Percentiles rank a stretch among this genome's conserved stretches.
Conservation (phyloP, 148 eudicot genomes). For the Rhododendron molle region DNA sequence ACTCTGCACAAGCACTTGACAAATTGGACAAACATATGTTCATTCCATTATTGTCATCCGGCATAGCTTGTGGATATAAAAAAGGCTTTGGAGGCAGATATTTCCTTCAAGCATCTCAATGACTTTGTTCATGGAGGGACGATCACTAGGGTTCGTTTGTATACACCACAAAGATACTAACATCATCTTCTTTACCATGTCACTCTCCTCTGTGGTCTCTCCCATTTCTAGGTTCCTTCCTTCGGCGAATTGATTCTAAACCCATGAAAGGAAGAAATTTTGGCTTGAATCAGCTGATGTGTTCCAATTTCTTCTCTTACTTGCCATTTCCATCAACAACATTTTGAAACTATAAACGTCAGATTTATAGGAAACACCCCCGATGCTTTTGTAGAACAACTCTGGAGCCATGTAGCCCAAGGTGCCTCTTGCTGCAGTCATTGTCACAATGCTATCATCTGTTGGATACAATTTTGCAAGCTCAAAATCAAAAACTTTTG, state of each 20-base stretch:
- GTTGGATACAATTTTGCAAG: slow-evolving; percentile 15
- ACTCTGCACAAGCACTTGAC: neutral
- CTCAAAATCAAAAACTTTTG: slow-evolving; percentile 22
- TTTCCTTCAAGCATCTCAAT: slow-evolving; percentile 3
- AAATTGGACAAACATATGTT: neutral
- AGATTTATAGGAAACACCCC: slow-evolving; percentile 5
- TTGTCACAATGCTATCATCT: slow-evolving; percentile 13
- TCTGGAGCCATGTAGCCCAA: slow-evolving; percentile 10
- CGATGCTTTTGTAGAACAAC: neutral
- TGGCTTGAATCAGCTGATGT: neutral
- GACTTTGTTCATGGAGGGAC: slow-evolving; percentile 8
- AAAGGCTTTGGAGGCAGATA: slow-evolving; percentile 8
- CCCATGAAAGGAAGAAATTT: slow-evolving; percentile 6
- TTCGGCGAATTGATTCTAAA: neutral
- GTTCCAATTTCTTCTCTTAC: neutral
- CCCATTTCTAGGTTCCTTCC: neutral
- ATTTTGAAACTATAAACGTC: slow-evolving; percentile 5
- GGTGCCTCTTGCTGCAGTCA: slow-evolving; percentile 16
- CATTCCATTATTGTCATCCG: neutral
- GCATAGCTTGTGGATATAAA: neutral
- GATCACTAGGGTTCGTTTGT: slow-evolving; percentile 4
- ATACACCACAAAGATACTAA: slow-evolving; percentile 8
- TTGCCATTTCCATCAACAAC: slow-evolving; percentile 7
- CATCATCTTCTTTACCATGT: slow-evolving; percentile 7
- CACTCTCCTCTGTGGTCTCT: neutral